Base-by-base conservation (phyloP, 192 early-diverging fungal species). In the Rhizoclosmatium globosum region DNA sequence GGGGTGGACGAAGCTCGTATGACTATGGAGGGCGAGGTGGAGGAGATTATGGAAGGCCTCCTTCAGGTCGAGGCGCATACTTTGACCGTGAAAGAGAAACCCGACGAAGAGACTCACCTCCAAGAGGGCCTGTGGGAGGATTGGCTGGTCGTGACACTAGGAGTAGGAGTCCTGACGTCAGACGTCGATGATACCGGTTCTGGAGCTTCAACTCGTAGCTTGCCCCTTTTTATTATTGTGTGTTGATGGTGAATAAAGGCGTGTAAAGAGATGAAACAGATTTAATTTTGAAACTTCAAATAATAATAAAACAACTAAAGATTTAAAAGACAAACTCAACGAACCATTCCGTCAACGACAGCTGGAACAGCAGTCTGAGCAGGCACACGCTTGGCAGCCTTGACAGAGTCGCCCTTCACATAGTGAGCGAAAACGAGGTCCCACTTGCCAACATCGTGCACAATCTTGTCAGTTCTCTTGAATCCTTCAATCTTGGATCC, bases 371-470 rank as follows among this genome's bases (percentile, higher is more conserved):
- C 31, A 31, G 31, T 31, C 31, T 31, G 31, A 31, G 31, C 31
- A 31, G 31, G 31, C 31, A 31, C 31, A 31, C 31, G 31, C 31
- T 31, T 31, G 31, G 31, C 31, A 31, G 31, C 31, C 31, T 31
- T 31, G 31, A 31, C 31, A 31, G 31, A 31, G 31, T 31, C 31
- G 31, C 31, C 31, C 31, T 31, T 31, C 31, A 31, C 31, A 31
- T 66, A 77, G 61, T 89, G 87, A 46, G 78, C 81, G 64, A 87
- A 89, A 15, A 87, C 72, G 77, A 89, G 41, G 39, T 89, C 87
- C 87, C 87, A 89, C 70, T 85, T 83, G 60, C 87, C 87, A n/a
- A 89, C 70, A 31, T 76, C 77, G 57, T 86, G 84, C 48, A 81
- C 82, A 71, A 89, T 89, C 59, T 82, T 80, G 70, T 89, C 87